Conservation (phyloP, 176 grass and related monocot species). For the Leersia perrieri region DNA sequence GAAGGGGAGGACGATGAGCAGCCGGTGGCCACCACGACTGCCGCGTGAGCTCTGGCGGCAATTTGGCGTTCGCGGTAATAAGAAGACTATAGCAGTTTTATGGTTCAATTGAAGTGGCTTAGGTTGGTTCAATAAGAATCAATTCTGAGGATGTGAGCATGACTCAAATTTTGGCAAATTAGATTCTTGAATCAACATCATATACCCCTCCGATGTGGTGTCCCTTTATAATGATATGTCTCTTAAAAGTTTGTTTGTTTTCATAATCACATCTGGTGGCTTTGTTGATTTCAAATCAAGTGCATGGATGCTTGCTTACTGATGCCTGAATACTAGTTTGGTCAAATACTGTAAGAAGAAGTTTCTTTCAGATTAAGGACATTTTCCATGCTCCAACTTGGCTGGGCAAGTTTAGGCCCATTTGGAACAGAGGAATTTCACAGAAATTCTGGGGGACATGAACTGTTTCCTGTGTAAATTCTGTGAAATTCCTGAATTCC, state of each 20-base stretch:
- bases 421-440: too few species aligned
- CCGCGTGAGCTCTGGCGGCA: conserved; percentile 13
- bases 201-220: neutral
- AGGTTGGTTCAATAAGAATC: conserved; percentile 12
- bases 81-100: neutral
- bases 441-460: too few species aligned
- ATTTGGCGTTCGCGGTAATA: neutral
- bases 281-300: neutral
- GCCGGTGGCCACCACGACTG: neutral
- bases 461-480: too few species aligned
- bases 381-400: too few species aligned
- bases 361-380: too few species aligned
- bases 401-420: too few species aligned
- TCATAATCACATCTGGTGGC: neutral
- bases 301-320: too few species aligned
- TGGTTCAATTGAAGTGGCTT: neutral
- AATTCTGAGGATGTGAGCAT: neutral
- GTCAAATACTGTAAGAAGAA: neutral
- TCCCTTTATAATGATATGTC: neutral
- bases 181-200: neutral
- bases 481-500: too few species aligned
- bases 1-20: conserved; percentile 1
- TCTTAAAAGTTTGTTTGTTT: too few species aligned
- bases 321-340: neutral
- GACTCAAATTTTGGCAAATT: neutral